Evolutionary conservation across 768 basidiomycete species (phyloP), one percentile per base, ranked within the genome.

Genomic region (Panaeolus cyanescens): DNA sequence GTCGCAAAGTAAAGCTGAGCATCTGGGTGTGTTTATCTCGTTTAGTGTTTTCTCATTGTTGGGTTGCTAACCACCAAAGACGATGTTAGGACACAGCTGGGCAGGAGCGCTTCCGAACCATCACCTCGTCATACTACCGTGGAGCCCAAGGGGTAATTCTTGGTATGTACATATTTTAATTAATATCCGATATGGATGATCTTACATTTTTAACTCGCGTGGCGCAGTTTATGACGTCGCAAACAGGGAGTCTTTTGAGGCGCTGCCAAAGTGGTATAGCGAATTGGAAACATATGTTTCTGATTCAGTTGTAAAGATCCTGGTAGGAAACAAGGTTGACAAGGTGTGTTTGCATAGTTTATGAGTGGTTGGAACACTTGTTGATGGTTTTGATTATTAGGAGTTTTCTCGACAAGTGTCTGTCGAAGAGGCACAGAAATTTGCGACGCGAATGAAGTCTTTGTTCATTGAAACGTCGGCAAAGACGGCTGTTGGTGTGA

Each of bases 301-400:
- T 1, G 80, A 81, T 19, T 88, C 89, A 1, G 92, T 97, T 20
- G 92, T 94, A 53, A 94, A 95, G 84, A 94, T 99, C 68, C 85
- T 99, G 20, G 95, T 99, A 2, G 96, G 93, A 31, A 91, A 91
- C 77, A 99, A 99, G 76, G 79, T 96, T 17, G 95, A 99, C 80
- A 96, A 96, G 83, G 74, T 72, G 4, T 50, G 56, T 40, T 10
- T 20, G 5, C 39, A 12, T 2, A 25, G 13, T 15, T 15, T 4
- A 10, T 20, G 12, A 9, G 59, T 59, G 4, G n/a, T n/a, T n/a
- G n/a, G n/a, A 33, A 50, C 19, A 54, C 28, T 31, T 33, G 15
- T n/a, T 37, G 0, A 22, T 55, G 17, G 17, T 50, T 33, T 22
- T 20, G 10, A 31, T 6, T 31, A 4, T 13, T 67, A 95, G 93